These are phyloP conservation scores for Geum urbanum DNA, from an alignment of 306 rosid genomes.

Conservation along the genomic window DNA sequence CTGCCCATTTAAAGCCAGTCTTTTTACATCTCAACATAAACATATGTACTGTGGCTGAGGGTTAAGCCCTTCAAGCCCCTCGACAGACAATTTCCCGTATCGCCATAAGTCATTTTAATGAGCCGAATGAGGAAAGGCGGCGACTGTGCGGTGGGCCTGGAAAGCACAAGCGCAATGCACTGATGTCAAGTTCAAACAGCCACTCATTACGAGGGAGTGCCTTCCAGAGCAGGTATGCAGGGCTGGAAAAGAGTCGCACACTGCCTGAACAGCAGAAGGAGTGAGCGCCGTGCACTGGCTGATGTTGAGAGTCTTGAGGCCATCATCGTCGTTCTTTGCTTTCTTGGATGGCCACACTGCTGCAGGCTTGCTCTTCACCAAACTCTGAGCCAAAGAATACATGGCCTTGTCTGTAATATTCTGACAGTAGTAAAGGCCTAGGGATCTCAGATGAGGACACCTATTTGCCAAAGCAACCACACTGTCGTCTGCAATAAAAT, in stretches of 20 bases:
- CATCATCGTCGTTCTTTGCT: constrained; percentile 63
- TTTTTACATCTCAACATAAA: constrained; percentile 12
- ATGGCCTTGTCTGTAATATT: constrained; percentile 94
- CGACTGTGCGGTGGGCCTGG: constrained; percentile 60
- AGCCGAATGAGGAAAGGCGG: constrained; percentile 45
- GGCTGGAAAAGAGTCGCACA: constrained; percentile 81
- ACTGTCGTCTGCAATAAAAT: constrained; percentile 66
- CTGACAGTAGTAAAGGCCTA: constrained; percentile 84
- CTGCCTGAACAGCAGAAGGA: constrained; percentile 86
- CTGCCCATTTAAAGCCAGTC: constrained; percentile 24
- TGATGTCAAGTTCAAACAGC: constrained; percentile 69
- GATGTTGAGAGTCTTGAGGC: constrained; percentile 73
- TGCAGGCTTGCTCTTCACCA: constrained; percentile 52
- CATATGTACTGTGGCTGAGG: constrained; percentile 35
- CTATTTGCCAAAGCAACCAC: constrained; percentile 83
- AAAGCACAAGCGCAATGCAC: constrained; percentile 87
- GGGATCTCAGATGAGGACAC: constrained; percentile 74
- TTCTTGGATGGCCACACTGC: constrained; percentile 60
- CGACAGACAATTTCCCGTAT: constrained; percentile 12
- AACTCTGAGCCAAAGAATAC: constrained; percentile 86
- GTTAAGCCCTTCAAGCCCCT: constrained; percentile 1
- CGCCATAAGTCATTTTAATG: constrained; percentile 36
- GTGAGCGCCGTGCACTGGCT: constrained; percentile 98
- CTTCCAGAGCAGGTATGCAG: constrained; percentile 94
- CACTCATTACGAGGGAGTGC: constrained; percentile 92